A percentile compares a stretch with the other conserved stretches of the same genome.
phyloP scores from a whole-genome alignment of 1,139 yeast genomes.

The Diutina siamensis region DNA sequence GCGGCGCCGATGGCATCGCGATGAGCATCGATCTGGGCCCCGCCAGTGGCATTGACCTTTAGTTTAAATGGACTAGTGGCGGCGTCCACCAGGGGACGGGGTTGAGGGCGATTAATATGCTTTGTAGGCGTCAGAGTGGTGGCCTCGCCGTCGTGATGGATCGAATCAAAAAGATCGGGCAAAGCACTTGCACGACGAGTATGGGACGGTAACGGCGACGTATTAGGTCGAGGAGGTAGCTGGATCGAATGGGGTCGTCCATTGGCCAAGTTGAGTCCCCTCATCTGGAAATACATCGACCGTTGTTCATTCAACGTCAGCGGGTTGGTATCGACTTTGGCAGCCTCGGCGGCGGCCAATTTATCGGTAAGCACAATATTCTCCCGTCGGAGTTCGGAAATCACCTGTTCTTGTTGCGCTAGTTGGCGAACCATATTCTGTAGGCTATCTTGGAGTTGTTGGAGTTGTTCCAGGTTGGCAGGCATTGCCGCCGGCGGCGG shows the following conservation, averaged over 20 bases:
- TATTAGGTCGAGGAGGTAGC: not conserved
- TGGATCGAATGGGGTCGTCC: not conserved
- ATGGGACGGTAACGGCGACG: not conserved
- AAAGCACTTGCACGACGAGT: not conserved
- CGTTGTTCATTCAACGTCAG: not conserved
- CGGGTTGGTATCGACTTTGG: not conserved
- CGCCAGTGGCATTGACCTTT: not conserved
- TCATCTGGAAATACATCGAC: not conserved
- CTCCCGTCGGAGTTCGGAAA: not conserved
- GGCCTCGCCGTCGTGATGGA: not conserved
- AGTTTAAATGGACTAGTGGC: not conserved
- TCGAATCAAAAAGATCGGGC: not conserved
- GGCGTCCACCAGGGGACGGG: not conserved
- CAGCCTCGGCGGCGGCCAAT: not conserved
- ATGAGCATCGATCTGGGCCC: too few relatives aligned
- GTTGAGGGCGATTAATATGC: too few relatives aligned
- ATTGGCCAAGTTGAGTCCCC: not conserved
- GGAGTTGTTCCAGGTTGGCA: not conserved
- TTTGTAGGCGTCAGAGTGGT: not conserved
- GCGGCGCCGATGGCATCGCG: too few relatives aligned
- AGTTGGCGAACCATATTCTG: not conserved
- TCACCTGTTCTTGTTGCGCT: not conserved
- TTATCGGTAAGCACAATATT: not conserved
- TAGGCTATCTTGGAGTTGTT: not conserved
- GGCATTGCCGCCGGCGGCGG: not conserved